phyloP scores from a whole-genome alignment of 257 asterid genomes.

The Gentiana macrophylla region DNA sequence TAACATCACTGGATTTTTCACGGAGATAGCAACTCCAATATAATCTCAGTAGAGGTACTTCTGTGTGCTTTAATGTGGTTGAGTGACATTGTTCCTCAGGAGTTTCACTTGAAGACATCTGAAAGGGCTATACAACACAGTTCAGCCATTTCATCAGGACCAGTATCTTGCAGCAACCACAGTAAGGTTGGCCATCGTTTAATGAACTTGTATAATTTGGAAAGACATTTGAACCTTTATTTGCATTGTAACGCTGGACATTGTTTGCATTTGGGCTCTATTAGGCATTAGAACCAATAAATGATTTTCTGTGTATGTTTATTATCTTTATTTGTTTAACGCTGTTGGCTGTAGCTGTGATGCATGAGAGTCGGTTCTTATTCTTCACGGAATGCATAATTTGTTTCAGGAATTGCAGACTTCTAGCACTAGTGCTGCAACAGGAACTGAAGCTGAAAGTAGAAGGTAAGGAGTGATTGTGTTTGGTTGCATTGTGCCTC shows the following conservation, averaged over 20 bases:
- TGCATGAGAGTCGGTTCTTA: not conserved
- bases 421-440: slow-evolving; percentile 15
- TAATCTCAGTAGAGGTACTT: not conserved
- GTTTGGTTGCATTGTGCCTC: not conserved
- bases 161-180: slow-evolving; percentile 17
- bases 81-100: slow-evolving; percentile 39
- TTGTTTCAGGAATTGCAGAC: slow-evolving; percentile 42
- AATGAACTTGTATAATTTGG: too few relatives aligned
- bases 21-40: too few relatives aligned
- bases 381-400: not conserved
- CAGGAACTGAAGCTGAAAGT: slow-evolving; percentile 42
- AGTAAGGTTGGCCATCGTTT: slow-evolving; percentile 25
- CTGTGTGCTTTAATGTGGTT: slow-evolving; percentile 4
- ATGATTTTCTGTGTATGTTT: too few relatives aligned
- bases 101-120: slow-evolving; percentile 74
- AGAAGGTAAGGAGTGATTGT: slow-evolving; percentile 38
- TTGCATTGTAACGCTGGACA: too few relatives aligned
- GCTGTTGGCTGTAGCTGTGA: not conserved
- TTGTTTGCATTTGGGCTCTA: too few relatives aligned
- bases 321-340: too few relatives aligned
- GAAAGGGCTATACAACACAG: slow-evolving; percentile 74
- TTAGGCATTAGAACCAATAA: too few relatives aligned
- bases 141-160: slow-evolving; percentile 31
- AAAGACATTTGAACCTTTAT: too few relatives aligned
- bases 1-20: too few relatives aligned